Evolutionary conservation across 2,329 filamentous ascomycete genomes (phyloP), one percentile per base, ranked within the genome.

Genomic region (Epichloe uncinata): DNA sequence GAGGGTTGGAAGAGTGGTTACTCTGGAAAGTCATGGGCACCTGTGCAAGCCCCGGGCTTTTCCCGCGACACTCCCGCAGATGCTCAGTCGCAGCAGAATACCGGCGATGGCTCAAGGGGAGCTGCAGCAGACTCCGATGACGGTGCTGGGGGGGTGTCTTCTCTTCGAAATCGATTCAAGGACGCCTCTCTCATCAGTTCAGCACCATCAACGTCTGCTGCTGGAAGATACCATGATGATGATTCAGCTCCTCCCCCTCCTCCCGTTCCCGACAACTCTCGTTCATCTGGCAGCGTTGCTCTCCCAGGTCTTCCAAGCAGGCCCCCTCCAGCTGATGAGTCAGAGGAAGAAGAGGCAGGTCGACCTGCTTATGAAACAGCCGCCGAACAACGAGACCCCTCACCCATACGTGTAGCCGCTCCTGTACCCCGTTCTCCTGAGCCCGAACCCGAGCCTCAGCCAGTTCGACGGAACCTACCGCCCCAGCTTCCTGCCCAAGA

Each of bases 1-100:
- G 61, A 87, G 51, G 63, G 87, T 53, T 96, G 90, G 90, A 89
- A 91, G 75, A 95, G 89, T 66, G 85, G 87, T 16, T 96, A 96
- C 64, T 73, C 74, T 45, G 91, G 91, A 54, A 97, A 95, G 73
- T 84, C 80, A 35, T 97, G 91, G 91, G 88, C 81, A 26, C 71
- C 89, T 3, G 88, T 96, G 33, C 81, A 89, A 60, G 87, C 84
- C 11, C 54, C 66, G 22, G 79, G 78, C 9, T 75, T 78, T 50
- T 83, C 84, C 16, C 82, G 82, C 50, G 81, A 80, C 52, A 71
- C 75, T 8, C 54, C 71, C 36, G 73, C 74, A 20, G 61, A 64
- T 26, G 61, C 72, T 45, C 67, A 63, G 52, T 73, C 79, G 52
- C 81, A 91, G 60, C 74, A 76, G 54, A 42, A 48, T 33, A 85